phyloP scores from a whole-genome alignment of 2,329 filamentous ascomycete genomes.

The Plectosphaerella cucumerina region DNA sequence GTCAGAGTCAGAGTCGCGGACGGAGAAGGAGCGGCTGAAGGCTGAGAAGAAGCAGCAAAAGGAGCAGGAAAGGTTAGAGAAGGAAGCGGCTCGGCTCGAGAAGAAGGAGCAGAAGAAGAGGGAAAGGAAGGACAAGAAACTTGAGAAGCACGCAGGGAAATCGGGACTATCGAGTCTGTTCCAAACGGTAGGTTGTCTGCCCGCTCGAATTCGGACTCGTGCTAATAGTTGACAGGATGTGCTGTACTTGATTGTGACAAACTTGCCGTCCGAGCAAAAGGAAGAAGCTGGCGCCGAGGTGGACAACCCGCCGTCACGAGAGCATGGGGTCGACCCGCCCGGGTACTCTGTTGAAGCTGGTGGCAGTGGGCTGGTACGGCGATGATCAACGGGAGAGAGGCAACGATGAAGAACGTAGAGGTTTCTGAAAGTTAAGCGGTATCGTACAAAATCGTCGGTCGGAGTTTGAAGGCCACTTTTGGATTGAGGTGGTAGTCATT shows the following conservation, averaged over 20 bases:
- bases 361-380: too few species aligned
- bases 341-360: too few species aligned
- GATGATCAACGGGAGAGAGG: too few species aligned
- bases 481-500: too few species aligned
- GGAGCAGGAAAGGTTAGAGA: neutral
- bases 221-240: conserved; percentile 3
- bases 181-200: conserved; percentile 1
- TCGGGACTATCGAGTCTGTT: conserved; percentile 4
- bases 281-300: neutral
- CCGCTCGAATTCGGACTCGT: fast-evolving
- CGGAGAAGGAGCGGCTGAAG: neutral
- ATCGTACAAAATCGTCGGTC: too few species aligned
- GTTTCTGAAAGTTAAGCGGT: too few species aligned
- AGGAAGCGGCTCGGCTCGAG: neutral
- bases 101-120: neutral
- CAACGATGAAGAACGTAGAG: too few species aligned
- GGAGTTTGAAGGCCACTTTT: too few species aligned
- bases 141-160: neutral
- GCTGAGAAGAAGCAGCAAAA: neutral
- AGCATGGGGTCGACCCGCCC: too few species aligned
- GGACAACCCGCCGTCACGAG: neutral
- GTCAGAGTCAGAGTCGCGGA: neutral
- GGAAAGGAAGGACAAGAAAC: neutral
- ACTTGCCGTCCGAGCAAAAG: neutral
- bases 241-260: conserved; percentile 6